Base-by-base conservation (phyloP, 2,329 filamentous ascomycete species). In the Lasiodiplodia citricola region DNA sequence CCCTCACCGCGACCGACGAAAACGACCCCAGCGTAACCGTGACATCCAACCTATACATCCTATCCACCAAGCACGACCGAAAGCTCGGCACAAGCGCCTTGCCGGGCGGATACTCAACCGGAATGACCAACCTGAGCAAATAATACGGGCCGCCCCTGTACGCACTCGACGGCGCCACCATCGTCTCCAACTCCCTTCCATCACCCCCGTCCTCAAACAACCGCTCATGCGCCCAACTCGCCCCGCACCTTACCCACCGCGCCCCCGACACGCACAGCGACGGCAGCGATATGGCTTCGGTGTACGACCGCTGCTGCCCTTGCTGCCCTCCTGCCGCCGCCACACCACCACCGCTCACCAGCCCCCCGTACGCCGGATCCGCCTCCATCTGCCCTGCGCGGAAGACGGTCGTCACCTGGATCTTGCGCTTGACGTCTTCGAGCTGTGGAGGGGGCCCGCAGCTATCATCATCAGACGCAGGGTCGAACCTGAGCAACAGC, bases 61-160 rank as follows among this genome's bases (percentile, higher is more conserved):
- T 2, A 25, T 35, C 38, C 4, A 65, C 62, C 16, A 65, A 21
- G 16, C 62, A 65, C 13, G 62, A 65, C 4, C 38, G 16, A 18
- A 65, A 65, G 2, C 28, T 65, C 2, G 62, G 62, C 28, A 65
- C 62, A 1, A 65, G 50, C 25, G 62, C 62, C 28, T 65, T 65
- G n/a, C 16, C 37, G 3, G n/a, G 11, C 13, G 62, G 62, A 23
- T 38, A 35, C 35, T 65, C 25, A 7, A 65, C 31, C 13, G 62
- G 62, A 5, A 65, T 54, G 7, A 35, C 16, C 31, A 65, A 11
- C 21, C 16, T 38, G 13, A 65, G 5, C 62, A 65, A 54, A 23
- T 55, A 65, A 21, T 38, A 65, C n/a, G 13, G 2, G 7, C 62
- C 62, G 0, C 62, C 62, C 8, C 6, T 44, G 35, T 65, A 65